A percentile compares a stretch with the other conserved stretches of the same genome.
These are phyloP conservation scores for Capsicum baccatum DNA, from an alignment of 257 asterid genomes.

Conservation along the genomic window DNA sequence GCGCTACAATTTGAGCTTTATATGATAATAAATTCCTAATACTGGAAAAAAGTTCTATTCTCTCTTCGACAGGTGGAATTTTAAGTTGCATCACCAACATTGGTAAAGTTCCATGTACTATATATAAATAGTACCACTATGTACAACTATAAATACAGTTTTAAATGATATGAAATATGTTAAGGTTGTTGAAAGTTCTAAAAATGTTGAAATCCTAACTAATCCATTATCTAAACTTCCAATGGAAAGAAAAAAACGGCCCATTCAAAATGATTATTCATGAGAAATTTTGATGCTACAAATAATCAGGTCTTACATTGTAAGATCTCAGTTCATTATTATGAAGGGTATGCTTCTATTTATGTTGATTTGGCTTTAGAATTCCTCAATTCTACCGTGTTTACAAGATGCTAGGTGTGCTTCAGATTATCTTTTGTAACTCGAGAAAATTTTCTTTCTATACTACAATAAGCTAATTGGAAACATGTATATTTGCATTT, in stretches of 20 bases:
- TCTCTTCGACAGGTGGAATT: no score
- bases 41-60: no score
- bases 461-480: not conserved
- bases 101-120: no score
- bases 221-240: conserved; percentile 80
- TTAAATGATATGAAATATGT: no score
- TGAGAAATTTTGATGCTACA: conserved; percentile 99
- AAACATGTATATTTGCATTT: not conserved
- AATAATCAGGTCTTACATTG: conserved; percentile 99
- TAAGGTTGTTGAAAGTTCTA: no score
- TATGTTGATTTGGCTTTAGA: conserved; percentile 32
- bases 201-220: conserved; percentile 52
- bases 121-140: no score
- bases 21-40: no score
- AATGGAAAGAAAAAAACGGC: conserved; percentile 63
- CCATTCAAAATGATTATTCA: conserved; percentile 97
- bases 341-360: conserved; percentile 42
- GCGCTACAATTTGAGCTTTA: no score
- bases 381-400: not conserved
- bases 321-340: conserved; percentile 63
- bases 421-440: conserved; percentile 5
- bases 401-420: not conserved
- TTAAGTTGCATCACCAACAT: no score
- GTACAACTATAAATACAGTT: no score
- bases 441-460: not conserved